These are phyloP conservation scores for Amoebophrya sp. DNA, from an alignment of 169 alveolate species.

Conservation along the genomic window DNA sequence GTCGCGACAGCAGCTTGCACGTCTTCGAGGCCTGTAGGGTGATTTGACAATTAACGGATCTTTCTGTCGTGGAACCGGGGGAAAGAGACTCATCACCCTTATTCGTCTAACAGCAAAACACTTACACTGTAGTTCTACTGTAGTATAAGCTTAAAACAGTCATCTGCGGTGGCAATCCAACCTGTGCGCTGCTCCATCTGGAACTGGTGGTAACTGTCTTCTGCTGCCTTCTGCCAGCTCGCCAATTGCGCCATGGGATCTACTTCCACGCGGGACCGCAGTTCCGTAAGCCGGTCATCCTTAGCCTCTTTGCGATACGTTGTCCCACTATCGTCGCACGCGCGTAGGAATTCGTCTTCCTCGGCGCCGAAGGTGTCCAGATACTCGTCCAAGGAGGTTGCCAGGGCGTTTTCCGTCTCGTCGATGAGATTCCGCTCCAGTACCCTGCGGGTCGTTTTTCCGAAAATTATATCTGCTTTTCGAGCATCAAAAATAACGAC, in stretches of 20 bases:
- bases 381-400: background rate
- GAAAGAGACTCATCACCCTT: too few species aligned
- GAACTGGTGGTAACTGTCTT: background rate
- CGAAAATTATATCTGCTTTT: too few species aligned
- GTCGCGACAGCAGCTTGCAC: background rate
- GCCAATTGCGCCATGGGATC: background rate
- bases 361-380: slow-evolving; percentile 2
- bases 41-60: too few species aligned
- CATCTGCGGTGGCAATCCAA: too few species aligned
- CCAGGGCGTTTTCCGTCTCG: background rate
- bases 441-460: background rate
- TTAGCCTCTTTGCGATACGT: background rate
- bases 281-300: background rate
- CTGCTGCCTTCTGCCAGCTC: slow-evolving; percentile 4
- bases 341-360: slow-evolving; percentile 2
- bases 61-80: too few species aligned
- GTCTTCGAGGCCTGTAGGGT: background rate
- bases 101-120: too few species aligned
- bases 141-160: too few species aligned
- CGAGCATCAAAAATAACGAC: too few species aligned
- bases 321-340: background rate
- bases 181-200: slow-evolving; percentile 5
- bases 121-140: too few species aligned
- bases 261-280: background rate
- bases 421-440: background rate